Evolutionary conservation across 305 asterid genomes (phyloP).

Genomic region (Andrographis paniculata): DNA sequence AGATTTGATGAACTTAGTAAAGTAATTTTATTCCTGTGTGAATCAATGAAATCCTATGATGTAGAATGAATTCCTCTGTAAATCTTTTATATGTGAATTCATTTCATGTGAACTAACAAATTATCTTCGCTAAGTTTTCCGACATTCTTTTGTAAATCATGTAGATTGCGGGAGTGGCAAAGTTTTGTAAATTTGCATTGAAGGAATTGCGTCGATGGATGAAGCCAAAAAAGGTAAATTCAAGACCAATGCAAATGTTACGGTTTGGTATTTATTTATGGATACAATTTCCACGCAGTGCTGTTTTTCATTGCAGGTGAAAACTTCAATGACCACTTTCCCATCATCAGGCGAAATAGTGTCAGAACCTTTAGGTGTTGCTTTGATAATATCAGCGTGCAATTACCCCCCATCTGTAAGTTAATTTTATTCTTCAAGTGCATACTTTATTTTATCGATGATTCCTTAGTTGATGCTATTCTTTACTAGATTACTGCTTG

Average conservation of each 20-base stretch:
- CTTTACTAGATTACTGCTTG: too few relatives aligned
- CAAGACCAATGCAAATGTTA: background rate
- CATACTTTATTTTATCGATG: too few relatives aligned
- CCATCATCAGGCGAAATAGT: constrained; percentile 85
- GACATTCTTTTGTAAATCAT: background rate
- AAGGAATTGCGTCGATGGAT: constrained; percentile 48
- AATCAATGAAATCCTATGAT: background rate
- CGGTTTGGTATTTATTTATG: background rate
- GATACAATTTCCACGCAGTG: background rate
- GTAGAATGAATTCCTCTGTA: background rate
- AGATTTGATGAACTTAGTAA: background rate
- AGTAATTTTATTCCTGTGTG: background rate
- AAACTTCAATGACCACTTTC: constrained; percentile 49
- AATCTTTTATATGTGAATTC: background rate
- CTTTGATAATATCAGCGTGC: constrained; percentile 84
- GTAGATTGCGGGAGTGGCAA: constrained; percentile 35
- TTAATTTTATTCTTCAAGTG: constrained; percentile 8
- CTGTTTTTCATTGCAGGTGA: constrained; percentile 42
- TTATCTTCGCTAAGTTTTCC: background rate
- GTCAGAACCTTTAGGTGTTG: constrained; percentile 80
- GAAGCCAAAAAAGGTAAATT: constrained; percentile 52
- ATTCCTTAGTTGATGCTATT: too few relatives aligned
- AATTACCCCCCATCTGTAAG: constrained; percentile 88
- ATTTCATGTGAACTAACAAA: background rate
- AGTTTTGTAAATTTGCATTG: constrained; percentile 42